phyloP scores from a whole-genome alignment of 768 basidiomycete genomes.

The Lactifluus hygrophoroides region DNA sequence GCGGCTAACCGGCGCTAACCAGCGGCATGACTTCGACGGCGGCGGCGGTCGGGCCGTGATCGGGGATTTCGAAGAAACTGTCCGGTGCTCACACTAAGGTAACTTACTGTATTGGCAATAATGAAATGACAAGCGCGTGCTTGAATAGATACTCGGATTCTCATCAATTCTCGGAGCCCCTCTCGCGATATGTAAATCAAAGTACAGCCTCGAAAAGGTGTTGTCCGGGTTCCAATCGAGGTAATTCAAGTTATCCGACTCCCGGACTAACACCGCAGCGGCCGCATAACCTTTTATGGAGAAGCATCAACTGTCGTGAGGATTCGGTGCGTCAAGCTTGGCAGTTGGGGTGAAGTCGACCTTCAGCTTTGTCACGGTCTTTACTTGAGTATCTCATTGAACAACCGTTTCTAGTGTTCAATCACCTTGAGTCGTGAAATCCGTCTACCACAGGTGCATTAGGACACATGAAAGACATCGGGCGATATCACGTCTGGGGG shows the following conservation, averaged over 20 bases:
- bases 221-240: conserved; percentile 22
- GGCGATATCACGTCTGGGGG: conserved; percentile 20
- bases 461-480: conserved; percentile 20
- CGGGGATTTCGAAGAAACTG: no score
- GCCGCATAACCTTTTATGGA: conserved; percentile 10
- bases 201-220: not conserved
- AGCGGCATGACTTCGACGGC: no score
- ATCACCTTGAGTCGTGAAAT: not conserved
- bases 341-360: conserved; percentile 11
- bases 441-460: conserved; percentile 9
- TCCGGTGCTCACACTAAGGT: no score
- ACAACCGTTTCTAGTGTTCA: not conserved
- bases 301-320: not conserved
- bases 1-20: no score
- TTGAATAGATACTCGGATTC: no score
- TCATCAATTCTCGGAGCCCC: not conserved
- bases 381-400: conserved; percentile 19
- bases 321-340: no score
- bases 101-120: no score
- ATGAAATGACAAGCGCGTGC: no score
- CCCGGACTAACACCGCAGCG: not conserved
- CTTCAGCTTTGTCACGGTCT: conserved; percentile 17
- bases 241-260: no score
- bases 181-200: not conserved
- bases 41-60: not conserved